These are phyloP conservation scores for Ustilago crameri DNA, from an alignment of 1,284 basidiomycete species.

Conservation along the genomic window DNA sequence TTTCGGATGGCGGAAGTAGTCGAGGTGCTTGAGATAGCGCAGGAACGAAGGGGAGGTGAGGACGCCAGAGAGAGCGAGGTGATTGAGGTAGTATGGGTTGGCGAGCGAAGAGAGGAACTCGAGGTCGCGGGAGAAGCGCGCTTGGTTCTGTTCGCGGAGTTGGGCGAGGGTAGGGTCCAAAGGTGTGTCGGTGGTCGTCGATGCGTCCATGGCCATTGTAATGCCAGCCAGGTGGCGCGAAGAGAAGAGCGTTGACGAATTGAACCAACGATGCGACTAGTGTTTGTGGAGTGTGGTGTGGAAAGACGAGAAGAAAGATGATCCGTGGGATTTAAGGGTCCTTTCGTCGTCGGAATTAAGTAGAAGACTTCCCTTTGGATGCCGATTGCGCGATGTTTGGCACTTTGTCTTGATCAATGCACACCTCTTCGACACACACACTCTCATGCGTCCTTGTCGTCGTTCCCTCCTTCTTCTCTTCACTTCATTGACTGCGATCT, in stretches of 20 bases:
- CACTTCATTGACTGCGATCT: background rate
- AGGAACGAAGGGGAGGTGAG: constrained; percentile 51
- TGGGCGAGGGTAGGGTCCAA: background rate
- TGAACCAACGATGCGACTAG: too few species aligned
- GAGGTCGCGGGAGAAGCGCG: constrained; percentile 58
- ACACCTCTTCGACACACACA: background rate
- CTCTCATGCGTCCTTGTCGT: background rate
- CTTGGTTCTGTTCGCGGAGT: constrained; percentile 44
- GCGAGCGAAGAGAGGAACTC: constrained; percentile 63
- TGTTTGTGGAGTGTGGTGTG: background rate
- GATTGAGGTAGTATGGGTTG: constrained; percentile 61
- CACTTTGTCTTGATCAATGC: background rate
- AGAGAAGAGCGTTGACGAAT: too few species aligned
- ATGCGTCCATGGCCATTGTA: constrained; percentile 8
- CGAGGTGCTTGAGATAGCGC: constrained; percentile 55
- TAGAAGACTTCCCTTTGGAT: background rate
- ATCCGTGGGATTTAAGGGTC: constrained; percentile 29
- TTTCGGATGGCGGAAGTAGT: constrained; percentile 56
- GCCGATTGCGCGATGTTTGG: constrained; percentile 21
- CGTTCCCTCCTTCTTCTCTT: background rate
- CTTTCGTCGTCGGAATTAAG: constrained; percentile 4
- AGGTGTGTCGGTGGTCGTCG: background rate
- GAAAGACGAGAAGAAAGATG: background rate
- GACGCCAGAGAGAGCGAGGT: constrained; percentile 52
- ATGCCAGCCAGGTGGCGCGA: too few species aligned